These are phyloP conservation scores for Chlorella sp. DNA, from an alignment of 139 green algal species.

Conservation along the genomic window DNA sequence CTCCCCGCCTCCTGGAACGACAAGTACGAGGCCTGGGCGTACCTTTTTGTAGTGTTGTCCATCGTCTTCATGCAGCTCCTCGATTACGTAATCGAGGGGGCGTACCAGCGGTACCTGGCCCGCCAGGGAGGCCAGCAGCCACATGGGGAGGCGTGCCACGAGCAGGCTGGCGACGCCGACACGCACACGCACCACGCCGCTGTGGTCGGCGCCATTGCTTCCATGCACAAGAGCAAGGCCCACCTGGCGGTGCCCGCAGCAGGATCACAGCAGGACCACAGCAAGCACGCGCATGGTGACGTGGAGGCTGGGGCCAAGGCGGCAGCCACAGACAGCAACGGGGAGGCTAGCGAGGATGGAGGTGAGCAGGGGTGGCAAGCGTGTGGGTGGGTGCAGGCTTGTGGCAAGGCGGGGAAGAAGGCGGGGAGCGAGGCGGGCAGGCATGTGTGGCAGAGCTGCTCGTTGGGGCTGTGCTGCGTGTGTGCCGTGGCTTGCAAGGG, in stretches of 20 bases:
- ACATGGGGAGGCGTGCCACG: neutral
- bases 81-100: constrained; percentile 30
- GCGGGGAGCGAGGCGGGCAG: too few species aligned
- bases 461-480: neutral
- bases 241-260: neutral
- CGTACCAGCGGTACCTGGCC: constrained; percentile 8
- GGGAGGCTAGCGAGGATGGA: neutral
- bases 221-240: constrained; percentile 12
- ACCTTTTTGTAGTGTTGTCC: constrained; percentile 41
- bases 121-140: neutral
- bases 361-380: neutral
- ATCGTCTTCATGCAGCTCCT: constrained; percentile 51
- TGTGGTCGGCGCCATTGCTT: neutral
- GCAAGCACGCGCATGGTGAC: neutral
- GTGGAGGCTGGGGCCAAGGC: neutral
- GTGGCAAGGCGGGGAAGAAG: neutral
- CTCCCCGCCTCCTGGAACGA: constrained; percentile 43
- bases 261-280: neutral
- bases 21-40: constrained; percentile 49
- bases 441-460: neutral
- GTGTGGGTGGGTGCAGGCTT: neutral
- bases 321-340: neutral
- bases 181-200: constrained; percentile 12
- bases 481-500: too few species aligned
- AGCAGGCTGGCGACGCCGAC: neutral